Conservation (phyloP, 257 asterid species). For the Solanum medicagineum region DNA sequence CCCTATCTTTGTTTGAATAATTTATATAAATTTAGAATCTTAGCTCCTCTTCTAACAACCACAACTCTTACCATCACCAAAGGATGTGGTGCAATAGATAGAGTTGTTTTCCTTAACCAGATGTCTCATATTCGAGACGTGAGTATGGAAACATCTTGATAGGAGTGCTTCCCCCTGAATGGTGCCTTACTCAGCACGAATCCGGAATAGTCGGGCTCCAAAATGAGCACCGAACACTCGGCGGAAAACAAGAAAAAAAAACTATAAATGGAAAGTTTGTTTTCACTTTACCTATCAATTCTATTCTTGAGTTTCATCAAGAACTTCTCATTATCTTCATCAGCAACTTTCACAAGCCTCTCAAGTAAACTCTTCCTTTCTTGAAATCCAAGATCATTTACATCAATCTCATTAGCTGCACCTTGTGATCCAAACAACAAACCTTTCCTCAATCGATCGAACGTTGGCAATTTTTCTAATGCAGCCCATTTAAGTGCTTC, state of each 20-base stretch:
- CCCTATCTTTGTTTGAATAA: neutral
- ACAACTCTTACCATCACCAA: neutral
- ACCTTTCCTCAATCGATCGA: conserved; percentile 55
- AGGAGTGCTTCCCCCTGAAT: too few relatives aligned
- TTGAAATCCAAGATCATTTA: conserved; percentile 27
- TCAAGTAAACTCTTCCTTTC: conserved; percentile 37
- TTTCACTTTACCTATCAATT: conserved; percentile 36
- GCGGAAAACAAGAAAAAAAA: neutral
- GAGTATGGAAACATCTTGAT: too few relatives aligned
- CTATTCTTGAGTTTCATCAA: conserved; percentile 46
- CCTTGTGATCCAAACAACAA: conserved; percentile 49
- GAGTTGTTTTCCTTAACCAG: too few relatives aligned
- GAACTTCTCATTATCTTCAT: conserved; percentile 55
- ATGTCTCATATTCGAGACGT: too few relatives aligned
- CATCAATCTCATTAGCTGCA: conserved; percentile 29
- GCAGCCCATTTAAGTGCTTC: conserved; percentile 63
- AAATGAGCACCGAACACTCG: too few relatives aligned
- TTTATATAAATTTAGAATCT: neutral
- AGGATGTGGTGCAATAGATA: too few relatives aligned
- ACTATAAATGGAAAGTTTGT: neutral
- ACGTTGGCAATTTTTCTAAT: conserved; percentile 56
- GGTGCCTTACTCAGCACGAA: too few relatives aligned
- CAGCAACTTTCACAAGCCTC: conserved; percentile 32
- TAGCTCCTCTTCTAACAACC: neutral
- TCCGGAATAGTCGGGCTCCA: too few relatives aligned